Base-by-base conservation (phyloP, 129 eudicot species). In the carrot (Daucus carota) region DNA sequence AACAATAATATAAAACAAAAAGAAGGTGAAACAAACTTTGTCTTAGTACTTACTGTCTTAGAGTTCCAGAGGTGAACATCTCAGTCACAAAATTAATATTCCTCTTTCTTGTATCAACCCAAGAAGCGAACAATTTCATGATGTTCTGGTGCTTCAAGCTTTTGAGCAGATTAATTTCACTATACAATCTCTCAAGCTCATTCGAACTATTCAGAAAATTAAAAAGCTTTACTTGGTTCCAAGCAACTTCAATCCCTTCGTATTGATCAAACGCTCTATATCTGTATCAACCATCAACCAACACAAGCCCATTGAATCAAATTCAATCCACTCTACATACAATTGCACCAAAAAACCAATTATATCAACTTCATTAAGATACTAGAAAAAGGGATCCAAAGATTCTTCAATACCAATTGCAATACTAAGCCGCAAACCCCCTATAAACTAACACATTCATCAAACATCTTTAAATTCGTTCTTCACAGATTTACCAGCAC, bases 61-160 rank as follows among this genome's bases (percentile, higher is more conserved):
- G 74, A 67, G 81, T 80, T n/a, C 87, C 87, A 52, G 87, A 84
- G 17, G 87, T 84, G 79, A 84, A 84, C 79, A 84, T 76, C 40
- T 84, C 87, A 0, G 87, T 84, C 63, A 84, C 76, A 31, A 84
- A 76, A 68, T 84, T 84, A 57, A 84, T 67, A 78, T 76, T 80
- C 41, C 76, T 73, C 14, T 80, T 80, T 11, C 59, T 7, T n/a
- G 41, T 41, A 73, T 84, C 87, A 41, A 80, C 79, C 87, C 87
- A 84, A 11, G 87, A 84, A 52, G 72, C 38, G 54, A 76, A 80
- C 54, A 80, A 80, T 62, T 80, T 84, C 81, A 84, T 80, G n/a
- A 84, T 77, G 28, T 84, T 84, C 26, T 47, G 40, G 72, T 84
- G 87, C 34, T 84, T 80, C 20, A 84, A 44, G 6, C 73, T 76